These are phyloP conservation scores for Endocalyx cinctus DNA, from an alignment of 2,329 filamentous ascomycete species.

Conservation along the genomic window DNA sequence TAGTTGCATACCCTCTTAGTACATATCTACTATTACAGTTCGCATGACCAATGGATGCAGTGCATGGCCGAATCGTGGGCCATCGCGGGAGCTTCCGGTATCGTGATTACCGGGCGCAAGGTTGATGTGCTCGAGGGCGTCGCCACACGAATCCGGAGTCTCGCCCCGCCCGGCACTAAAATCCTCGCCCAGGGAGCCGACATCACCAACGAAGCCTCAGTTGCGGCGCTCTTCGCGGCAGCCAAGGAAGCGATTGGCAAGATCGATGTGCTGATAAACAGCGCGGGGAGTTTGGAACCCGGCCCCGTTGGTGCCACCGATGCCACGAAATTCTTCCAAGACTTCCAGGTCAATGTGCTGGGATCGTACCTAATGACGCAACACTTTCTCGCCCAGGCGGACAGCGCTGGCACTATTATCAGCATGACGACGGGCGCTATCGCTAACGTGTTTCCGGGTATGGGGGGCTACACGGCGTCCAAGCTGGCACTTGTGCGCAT, in stretches of 20 bases:
- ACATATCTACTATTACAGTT: too few relatives aligned
- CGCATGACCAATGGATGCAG: constrained; percentile 10
- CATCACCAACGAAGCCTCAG: constrained; percentile 12
- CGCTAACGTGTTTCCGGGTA: constrained; percentile 6
- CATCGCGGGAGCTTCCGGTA: constrained; percentile 12
- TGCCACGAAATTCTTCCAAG: constrained; percentile 7
- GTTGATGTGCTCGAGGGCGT: constrained; percentile 13
- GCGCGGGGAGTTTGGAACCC: constrained; percentile 9
- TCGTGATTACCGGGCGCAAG: constrained; percentile 17
- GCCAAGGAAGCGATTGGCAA: constrained; percentile 9
- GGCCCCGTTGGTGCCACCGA: constrained; percentile 9
- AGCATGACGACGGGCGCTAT: constrained; percentile 11
- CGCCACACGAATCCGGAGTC: constrained; percentile 8
- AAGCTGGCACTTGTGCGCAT: constrained; percentile 12
- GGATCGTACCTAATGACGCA: constrained; percentile 13
- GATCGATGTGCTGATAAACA: constrained; percentile 13
- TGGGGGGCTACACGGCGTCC: constrained; percentile 12
- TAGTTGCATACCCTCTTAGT: too few relatives aligned
- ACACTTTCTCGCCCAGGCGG: constrained; percentile 13
- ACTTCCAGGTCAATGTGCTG: constrained; percentile 15
- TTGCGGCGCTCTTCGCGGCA: constrained; percentile 11
- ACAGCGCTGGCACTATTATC: constrained; percentile 12
- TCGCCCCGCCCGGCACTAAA: constrained; percentile 11
- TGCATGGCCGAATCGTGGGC: constrained; percentile 17
- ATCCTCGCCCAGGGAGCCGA: constrained; percentile 12